phyloP scores from a whole-genome alignment of 1,284 basidiomycete species.

The Trametes polyzona region DNA sequence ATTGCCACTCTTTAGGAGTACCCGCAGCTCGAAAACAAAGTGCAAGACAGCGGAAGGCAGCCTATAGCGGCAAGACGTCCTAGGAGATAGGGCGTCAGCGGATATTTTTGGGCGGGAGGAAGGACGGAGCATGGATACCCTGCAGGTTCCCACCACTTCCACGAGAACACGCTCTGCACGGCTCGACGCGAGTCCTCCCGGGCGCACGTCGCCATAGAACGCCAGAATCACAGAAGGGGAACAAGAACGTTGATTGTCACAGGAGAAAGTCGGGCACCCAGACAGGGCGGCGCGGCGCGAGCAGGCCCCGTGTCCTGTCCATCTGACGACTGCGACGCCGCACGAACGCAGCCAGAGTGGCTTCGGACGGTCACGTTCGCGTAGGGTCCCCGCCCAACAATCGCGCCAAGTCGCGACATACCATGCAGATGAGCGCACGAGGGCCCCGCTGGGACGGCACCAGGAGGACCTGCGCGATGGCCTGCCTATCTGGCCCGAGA shows the following conservation, averaged over 20 bases:
- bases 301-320: slow-evolving; percentile 22
- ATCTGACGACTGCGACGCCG: slow-evolving; percentile 22
- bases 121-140: slow-evolving; percentile 13
- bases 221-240: slow-evolving; percentile 14
- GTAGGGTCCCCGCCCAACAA: slow-evolving; percentile 3
- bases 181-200: slow-evolving; percentile 3
- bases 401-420: slow-evolving; percentile 19
- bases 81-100: slow-evolving; percentile 3
- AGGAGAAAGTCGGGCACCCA: slow-evolving; percentile 17
- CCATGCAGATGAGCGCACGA: not conserved
- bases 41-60: not conserved
- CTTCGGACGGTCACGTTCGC: slow-evolving; percentile 22
- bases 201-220: slow-evolving; percentile 7
- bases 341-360: slow-evolving; percentile 3
- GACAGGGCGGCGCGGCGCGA: slow-evolving; percentile 15
- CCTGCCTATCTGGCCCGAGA: slow-evolving; percentile 24
- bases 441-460: slow-evolving; percentile 1
- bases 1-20: not conserved
- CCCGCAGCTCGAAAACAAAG: not conserved
- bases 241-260: slow-evolving; percentile 12
- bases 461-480: slow-evolving; percentile 1
- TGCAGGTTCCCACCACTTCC: slow-evolving; percentile 6
- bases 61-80: not conserved
- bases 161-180: slow-evolving; percentile 9
- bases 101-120: slow-evolving; percentile 14